Base-by-base conservation (phyloP, 495 filamentous ascomycete species). In the Barbatosphaeria neglecta region DNA sequence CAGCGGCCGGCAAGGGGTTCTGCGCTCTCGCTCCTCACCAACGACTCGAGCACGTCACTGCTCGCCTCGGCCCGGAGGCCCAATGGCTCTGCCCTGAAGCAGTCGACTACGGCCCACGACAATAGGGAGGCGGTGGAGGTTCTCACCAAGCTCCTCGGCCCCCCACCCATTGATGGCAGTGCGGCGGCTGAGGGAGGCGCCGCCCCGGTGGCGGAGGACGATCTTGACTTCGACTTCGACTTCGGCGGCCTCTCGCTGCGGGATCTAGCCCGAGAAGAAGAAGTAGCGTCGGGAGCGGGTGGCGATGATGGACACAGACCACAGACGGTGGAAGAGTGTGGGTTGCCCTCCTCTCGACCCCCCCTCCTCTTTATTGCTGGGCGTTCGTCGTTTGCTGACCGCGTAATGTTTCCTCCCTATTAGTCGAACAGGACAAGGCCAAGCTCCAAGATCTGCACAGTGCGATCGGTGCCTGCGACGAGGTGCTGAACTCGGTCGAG, bases 401-500 rank as follows among this genome's bases (percentile, higher is more conserved):
- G 44, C 60, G 35, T 55, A 52, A 56, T 61, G 49, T 63, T 58
- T 18, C 41, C 39, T 44, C 37, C 44, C 48, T 48, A 38, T 44
- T 50, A 90, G 85, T 86, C 62, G 86, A 95, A 58, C 73, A 76
- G 57, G 88, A 96, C 44, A 85, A 86, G 55, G 76, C 84, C 51
- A 93, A 85, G 53, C 95, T 94, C 53, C 81, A 95, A 61, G 89
- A 95, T 40, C 72, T 98, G 25, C 92, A 97, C 60, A 78, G 76
- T 44, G 89, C 89, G 7, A 96, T 98, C 51, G 61, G 75, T 61
- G 85, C 86, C 23, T 97, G 92, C 60, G 90, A 98, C 62, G 85
- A 94, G 54, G 87, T 98, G 37, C 78, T 96, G 35, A 84, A 80
- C 58, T 94, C 93, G 1, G 90, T 98, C 40, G 90, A 98, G 64